Evolutionary conservation across 164 flowering plant species (phyloP), one percentile per base, ranked within the genome.

Genomic region (Akebia trifoliata): DNA sequence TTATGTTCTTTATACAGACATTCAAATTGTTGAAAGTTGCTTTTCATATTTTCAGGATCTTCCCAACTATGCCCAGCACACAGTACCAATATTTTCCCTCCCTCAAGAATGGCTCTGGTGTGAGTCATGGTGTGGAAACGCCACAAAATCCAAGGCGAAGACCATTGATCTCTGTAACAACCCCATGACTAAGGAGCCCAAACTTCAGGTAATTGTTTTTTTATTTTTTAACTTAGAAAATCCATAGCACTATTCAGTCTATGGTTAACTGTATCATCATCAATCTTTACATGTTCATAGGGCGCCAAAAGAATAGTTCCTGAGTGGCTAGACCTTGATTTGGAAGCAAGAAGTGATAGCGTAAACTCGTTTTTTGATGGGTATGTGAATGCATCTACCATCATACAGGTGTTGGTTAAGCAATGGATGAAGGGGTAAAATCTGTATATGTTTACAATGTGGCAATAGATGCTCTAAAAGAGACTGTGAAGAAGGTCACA

Each of bases 91-190:
- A 52, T 87, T 84, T 56, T 93, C 99, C 6, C 82, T 93, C 10
- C 99, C 99, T 1, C 91, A 86, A 74, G 97, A 91, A 70, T 91
- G 97, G 97, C 81, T 91, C 17, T 91, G 97, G 97, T 91, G 97
- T 45, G 97, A 91, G 68, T 91, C 97, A 11, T 91, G 97, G 97
- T 91, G 97, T 67, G 97, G 97, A 17, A 88, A 88, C 61, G 73
- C 85, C 54, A 87, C 97, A 39, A 91, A 91, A 70, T 55, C 85
- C 40, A 84, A 69, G 72, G 97, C 97, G 24, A 91, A 84, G 69
- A 91, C 97, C 38, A 91, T 91, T 62, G 97, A 91, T 64, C 92
- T 91, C 57, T 93, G 99, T 74, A 93, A 93, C 69, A 93, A 93
- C 68, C 99, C 99, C 39, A 93, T 93, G 99, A 93, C 99, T 22